Base-by-base conservation (phyloP, 768 basidiomycete genomes). In the Gyrodon lividus region DNA sequence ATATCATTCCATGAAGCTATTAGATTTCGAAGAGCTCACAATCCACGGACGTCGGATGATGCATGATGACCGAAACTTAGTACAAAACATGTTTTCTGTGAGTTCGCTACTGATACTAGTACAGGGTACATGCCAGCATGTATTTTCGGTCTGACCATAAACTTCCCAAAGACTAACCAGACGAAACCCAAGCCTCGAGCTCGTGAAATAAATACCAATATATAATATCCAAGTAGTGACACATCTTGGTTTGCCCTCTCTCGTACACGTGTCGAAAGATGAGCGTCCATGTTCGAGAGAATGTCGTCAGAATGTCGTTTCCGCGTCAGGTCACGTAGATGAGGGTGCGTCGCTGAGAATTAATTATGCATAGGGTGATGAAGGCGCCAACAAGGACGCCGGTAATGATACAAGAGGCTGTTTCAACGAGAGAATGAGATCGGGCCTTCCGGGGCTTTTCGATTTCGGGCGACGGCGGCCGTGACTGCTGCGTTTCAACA, bases 321-420 rank as follows among this genome's bases (percentile, higher is more conserved):
- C 35, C 14, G n/a, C 17, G 34, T 48, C 50, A 70, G 17, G 71
- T 72, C 34, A 72, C 62, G 20, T 71, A 70, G 30, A 75, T 69
- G 57, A 81, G 70, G 24, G 77, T 74, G 48, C 79, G 71, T 50
- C 75, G 70, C 55, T 78, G 79, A 31, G 71, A 71, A 23, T 74
- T 75, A 50, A 80, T 56, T 53, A 80, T 64, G 57, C 74, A 81
- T 26, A 83, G 68, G 17, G 82, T 76, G 58, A 82, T 70, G 57
- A 81, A 77, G 22, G 81, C 74, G 38, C 82, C 82, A 41, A 82
- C 67, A 43, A 87, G 69, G 59, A 87, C 80, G 33, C 84, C 85
- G 19, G 83, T 77, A 49, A 80, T 63, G 46, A 79, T 65, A 59
- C 74, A 76, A 43, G 78, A 78, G 46, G 77, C 75, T 41, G 73